Evolutionary conservation across 2,329 filamentous ascomycete species (phyloP).

Genomic region (Venturia aucupariae): DNA sequence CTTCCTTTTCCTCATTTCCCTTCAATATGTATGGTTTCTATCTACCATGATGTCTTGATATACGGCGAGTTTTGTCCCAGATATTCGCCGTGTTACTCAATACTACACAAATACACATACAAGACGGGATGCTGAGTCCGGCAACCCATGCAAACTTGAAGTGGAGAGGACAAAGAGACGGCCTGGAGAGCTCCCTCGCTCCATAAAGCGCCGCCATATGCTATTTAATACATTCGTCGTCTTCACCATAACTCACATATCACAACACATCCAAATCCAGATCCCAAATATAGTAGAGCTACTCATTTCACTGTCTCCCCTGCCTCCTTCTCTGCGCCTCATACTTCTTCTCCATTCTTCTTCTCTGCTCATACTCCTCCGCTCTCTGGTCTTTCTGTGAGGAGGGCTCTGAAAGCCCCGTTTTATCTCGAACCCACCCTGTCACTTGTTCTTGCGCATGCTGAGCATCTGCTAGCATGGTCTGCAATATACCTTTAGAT

Average conservation of each 20-base stretch:
- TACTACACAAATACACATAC: too few species aligned
- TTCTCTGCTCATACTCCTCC: conserved; percentile 5
- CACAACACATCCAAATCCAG: background rate
- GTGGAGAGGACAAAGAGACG: background rate
- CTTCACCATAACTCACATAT: background rate
- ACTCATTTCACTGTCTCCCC: background rate
- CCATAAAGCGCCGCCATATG: background rate
- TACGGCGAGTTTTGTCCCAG: too few species aligned
- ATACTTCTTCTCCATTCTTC: conserved; percentile 11
- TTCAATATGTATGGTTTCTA: too few species aligned
- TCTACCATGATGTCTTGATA: too few species aligned
- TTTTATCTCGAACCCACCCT: background rate
- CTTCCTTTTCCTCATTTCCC: too few species aligned
- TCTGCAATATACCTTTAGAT: background rate
- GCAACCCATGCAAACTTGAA: background rate
- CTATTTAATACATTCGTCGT: background rate
- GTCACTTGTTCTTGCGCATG: too few species aligned
- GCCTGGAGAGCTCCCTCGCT: background rate
- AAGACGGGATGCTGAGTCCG: too few species aligned
- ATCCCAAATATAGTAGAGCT: background rate
- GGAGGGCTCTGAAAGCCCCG: background rate
- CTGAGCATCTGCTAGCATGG: too few species aligned
- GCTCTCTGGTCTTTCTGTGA: background rate
- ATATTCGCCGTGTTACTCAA: too few species aligned
- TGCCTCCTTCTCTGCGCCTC: conserved; percentile 14